These are phyloP conservation scores for Trichosporon asahii DNA, from an alignment of 1,284 basidiomycete species.

Conservation along the genomic window DNA sequence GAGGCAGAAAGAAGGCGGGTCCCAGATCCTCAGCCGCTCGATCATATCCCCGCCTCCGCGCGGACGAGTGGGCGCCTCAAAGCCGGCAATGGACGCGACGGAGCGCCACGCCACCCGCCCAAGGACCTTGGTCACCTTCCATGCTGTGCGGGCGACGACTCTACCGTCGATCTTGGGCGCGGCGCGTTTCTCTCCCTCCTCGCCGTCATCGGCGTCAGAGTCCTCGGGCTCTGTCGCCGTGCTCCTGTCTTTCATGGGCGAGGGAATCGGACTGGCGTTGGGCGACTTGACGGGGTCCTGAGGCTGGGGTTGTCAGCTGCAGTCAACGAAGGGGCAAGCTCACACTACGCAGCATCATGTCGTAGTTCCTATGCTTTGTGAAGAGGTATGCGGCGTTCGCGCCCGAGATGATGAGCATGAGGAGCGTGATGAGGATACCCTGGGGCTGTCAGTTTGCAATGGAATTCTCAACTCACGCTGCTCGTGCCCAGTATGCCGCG, in stretches of 20 bases:
- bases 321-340: slow-evolving; percentile 11
- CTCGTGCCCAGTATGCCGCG: slow-evolving; percentile 30
- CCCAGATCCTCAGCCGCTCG: slow-evolving; percentile 48
- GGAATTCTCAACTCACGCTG: slow-evolving; percentile 26
- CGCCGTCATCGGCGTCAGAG: neutral
- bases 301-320: slow-evolving; percentile 24
- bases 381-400: slow-evolving; percentile 46
- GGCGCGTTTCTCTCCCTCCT: neutral
- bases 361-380: slow-evolving; percentile 43
- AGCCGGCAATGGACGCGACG: neutral
- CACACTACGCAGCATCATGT: slow-evolving; percentile 46
- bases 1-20: slow-evolving; percentile 49
- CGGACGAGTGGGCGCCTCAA: neutral
- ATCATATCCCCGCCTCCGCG: slow-evolving; percentile 31
- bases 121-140: neutral
- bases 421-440: slow-evolving; percentile 35
- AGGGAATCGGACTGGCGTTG: slow-evolving; percentile 40
- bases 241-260: slow-evolving; percentile 15
- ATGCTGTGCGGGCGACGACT: neutral
- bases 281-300: slow-evolving; percentile 37
- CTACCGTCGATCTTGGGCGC: neutral
- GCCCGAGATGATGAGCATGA: slow-evolving; percentile 31
- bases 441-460: slow-evolving; percentile 22
- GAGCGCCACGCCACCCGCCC: neutral
- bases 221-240: neutral